These are phyloP conservation scores for Stagonosporopsis tanaceti DNA, from an alignment of 2,329 filamentous ascomycete genomes.

Conservation along the genomic window DNA sequence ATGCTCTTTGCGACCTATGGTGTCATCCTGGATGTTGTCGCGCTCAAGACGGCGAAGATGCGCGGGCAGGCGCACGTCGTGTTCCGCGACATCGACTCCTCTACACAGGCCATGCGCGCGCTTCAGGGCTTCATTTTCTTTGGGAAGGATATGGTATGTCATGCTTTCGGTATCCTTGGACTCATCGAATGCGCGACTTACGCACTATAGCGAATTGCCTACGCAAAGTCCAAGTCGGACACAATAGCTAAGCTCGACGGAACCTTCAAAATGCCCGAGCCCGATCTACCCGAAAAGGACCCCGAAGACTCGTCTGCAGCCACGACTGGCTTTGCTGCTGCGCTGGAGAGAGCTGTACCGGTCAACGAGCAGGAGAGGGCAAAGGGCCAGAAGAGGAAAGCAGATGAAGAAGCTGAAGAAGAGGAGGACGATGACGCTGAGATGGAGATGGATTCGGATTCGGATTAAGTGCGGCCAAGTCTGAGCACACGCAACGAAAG, in stretches of 20 bases:
- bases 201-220: constrained; percentile 78
- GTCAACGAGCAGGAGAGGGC: constrained; percentile 53
- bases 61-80: constrained; percentile 94
- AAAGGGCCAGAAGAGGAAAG: constrained; percentile 71
- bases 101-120: constrained; percentile 90
- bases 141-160: constrained; percentile 79
- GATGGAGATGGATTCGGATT: constrained; percentile 74
- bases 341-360: constrained; percentile 41
- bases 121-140: constrained; percentile 87
- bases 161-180: not conserved
- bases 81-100: constrained; percentile 87
- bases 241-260: constrained; percentile 91
- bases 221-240: constrained; percentile 89
- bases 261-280: constrained; percentile 76
- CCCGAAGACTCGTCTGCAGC: constrained; percentile 34
- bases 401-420: constrained; percentile 68
- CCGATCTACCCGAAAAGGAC: constrained; percentile 29
- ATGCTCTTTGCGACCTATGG: constrained; percentile 95
- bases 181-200: not conserved
- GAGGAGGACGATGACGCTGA: constrained; percentile 56
- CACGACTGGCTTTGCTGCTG: constrained; percentile 55
- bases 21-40: constrained; percentile 88
- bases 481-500: not conserved
- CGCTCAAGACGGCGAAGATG: constrained; percentile 89
- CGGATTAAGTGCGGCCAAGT: constrained; percentile 37